Base-by-base conservation (phyloP, 1,284 basidiomycete genomes). In the Vanrija sp. region DNA sequence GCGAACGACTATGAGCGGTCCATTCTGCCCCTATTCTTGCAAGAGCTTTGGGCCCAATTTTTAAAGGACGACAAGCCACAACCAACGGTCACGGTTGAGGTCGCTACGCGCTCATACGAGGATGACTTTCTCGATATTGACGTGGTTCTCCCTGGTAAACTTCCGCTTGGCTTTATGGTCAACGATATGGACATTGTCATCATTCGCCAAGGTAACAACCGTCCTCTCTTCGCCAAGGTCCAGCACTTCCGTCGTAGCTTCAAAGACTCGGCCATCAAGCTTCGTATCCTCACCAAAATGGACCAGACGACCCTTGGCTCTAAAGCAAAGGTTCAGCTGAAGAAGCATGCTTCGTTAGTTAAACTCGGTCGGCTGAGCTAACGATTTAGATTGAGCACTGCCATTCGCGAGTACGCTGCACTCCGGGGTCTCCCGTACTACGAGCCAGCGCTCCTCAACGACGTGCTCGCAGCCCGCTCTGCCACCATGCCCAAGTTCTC, bases 11-110 rank as follows among this genome's bases (percentile, higher is more conserved):
- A 96, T 74, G 81, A 84, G 42, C 78, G 79, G 25, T 80, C 87
- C 25, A 92, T 96, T 68, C 85, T 91, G 63, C 92, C 96, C 1
- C 80, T 98, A n/a, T 80, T 98, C 23, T 78, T 94, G 29, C 81
- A 91, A 57, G 96, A 98, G 76, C 87, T 89, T 61, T 98, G 96
- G 94, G 85, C 88, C 28, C 91, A 97, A 82, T 98, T 54, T 69
- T 80, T 38, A 83, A 90, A 69, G 84, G 91, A 28, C 88, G 73
- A 90, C 65, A 85, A 88, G 54, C 83, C 86, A 51, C 66, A 68
- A 9, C 57, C 58, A 6, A 82, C 85, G 55, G 67, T 89, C 21
- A 86, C 89, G 60, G 67, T 94, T 25, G 89, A 90, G 54, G 74
- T 87, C 28, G 76, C 80, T 0, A 80, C 88, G 49, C 68, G 75